Conservation (phyloP, 768 basidiomycete genomes). For the Serendipita sp. region DNA sequence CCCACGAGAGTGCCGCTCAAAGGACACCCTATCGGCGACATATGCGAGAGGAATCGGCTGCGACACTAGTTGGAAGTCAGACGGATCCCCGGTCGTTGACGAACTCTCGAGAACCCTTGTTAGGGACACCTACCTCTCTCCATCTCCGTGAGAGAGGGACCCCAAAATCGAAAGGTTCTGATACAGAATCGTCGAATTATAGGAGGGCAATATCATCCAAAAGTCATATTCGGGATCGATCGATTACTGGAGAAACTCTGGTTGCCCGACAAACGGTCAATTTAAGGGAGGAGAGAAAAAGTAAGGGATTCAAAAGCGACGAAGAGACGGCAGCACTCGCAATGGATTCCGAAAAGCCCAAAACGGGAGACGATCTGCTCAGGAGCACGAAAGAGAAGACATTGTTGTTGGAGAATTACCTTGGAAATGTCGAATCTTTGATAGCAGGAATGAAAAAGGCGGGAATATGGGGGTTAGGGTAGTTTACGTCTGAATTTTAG, state of each 20-base stretch:
- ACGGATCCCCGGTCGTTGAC: neutral
- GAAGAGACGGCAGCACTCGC: neutral
- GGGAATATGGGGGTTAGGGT: slow-evolving; percentile 69
- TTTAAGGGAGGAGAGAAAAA: no score
- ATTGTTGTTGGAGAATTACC: slow-evolving; percentile 57
- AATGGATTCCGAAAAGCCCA: slow-evolving; percentile 13
- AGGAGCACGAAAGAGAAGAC: slow-evolving; percentile 64
- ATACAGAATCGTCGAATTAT: no score
- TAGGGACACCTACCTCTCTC: no score
- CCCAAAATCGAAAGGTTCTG: no score
- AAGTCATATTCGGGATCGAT: no score
- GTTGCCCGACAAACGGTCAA: no score
- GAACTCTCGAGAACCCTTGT: no score
- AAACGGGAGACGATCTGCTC: neutral
- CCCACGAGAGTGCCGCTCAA: no score
- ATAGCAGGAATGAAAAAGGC: slow-evolving; percentile 77
- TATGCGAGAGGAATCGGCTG: neutral
- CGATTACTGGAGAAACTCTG: no score
- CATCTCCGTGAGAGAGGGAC: no score
- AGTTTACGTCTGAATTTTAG: slow-evolving; percentile 1
- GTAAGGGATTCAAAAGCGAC: no score
- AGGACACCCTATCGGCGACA: neutral
- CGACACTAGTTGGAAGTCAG: neutral
- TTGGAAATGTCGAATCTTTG: slow-evolving; percentile 83
- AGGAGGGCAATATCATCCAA: no score